Conservation (phyloP, 768 basidiomycete species). For the Boletus tylopilopsis region DNA sequence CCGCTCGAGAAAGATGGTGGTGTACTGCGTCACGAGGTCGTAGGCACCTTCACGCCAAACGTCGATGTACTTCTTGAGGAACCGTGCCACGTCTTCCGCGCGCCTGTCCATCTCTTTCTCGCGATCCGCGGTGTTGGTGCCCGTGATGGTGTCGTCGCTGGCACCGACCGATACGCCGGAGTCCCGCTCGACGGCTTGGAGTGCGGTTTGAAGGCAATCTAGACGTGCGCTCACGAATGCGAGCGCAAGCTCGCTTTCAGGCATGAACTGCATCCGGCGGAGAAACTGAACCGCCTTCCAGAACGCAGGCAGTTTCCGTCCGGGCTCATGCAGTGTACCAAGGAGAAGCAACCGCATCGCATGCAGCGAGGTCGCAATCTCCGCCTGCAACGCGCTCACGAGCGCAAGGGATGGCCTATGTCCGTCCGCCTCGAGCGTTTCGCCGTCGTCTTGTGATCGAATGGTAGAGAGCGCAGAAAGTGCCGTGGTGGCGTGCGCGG, state of each 20-base stretch:
- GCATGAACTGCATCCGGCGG: constrained; percentile 71
- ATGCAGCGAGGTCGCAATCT: constrained; percentile 61
- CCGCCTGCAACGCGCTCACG: constrained; percentile 52
- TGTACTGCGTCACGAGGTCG: constrained; percentile 87
- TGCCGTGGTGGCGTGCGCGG: constrained; percentile 62
- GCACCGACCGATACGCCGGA: constrained; percentile 33
- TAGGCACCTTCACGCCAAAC: constrained; percentile 90
- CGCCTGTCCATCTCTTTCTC: constrained; percentile 53
- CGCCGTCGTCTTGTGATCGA: constrained; percentile 30
- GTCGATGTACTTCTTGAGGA: constrained; percentile 85
- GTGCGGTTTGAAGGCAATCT: constrained; percentile 53
- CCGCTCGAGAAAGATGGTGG: constrained; percentile 83
- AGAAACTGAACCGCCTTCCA: constrained; percentile 90
- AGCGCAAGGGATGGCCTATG: constrained; percentile 20
- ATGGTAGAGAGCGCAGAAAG: constrained; percentile 35
- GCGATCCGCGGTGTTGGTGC: constrained; percentile 28
- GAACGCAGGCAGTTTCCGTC: constrained; percentile 78
- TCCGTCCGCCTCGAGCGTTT: constrained; percentile 46
- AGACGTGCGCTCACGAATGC: constrained; percentile 78
- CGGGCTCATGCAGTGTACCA: constrained; percentile 73
- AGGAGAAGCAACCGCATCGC: constrained; percentile 77
- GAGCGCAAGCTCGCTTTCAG: constrained; percentile 76
- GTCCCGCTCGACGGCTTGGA: constrained; percentile 51
- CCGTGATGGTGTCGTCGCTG: constrained; percentile 12
- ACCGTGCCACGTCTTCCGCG: constrained; percentile 69